Percentiles rank a stretch among this genome's conserved stretches.
Evolutionary conservation across 768 basidiomycete species (phyloP).

Genomic region (Flagelloscypha sp.): DNA sequence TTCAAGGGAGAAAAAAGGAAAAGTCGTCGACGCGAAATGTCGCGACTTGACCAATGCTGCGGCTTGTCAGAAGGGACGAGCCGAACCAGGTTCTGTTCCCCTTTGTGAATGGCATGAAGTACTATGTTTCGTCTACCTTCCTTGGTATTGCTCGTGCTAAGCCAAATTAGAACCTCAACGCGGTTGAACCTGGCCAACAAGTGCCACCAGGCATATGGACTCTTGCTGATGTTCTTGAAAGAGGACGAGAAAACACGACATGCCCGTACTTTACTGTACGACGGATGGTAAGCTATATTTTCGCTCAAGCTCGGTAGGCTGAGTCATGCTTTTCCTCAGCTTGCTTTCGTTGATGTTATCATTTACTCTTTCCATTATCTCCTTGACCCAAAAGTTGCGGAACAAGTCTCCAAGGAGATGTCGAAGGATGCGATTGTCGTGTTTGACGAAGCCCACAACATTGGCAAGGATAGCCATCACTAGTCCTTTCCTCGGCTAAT

Average conservation of each 20-base stretch:
- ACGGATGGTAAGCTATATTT: slow-evolving; percentile 71
- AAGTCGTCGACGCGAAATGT: slow-evolving; percentile 93
- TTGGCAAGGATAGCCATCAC: slow-evolving; percentile 47
- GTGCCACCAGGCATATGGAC: slow-evolving; percentile 90
- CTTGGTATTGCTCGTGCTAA: slow-evolving; percentile 5
- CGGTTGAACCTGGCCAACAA: slow-evolving; percentile 71
- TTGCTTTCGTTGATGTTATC: slow-evolving; percentile 91
- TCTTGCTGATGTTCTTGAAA: slow-evolving; percentile 82
- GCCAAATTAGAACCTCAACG: slow-evolving; percentile 61
- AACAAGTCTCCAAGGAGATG: slow-evolving; percentile 97
- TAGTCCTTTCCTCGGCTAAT: slow-evolving; percentile 3
- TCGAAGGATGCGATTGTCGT: slow-evolving; percentile 98
- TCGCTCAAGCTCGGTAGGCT: background rate
- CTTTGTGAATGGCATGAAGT: slow-evolving; percentile 97
- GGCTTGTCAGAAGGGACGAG: slow-evolving; percentile 73
- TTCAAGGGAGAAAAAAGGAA: slow-evolving; percentile 96
- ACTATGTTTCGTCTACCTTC: slow-evolving; percentile 13
- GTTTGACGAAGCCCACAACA: slow-evolving; percentile 99
- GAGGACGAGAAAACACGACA: slow-evolving; percentile 75
- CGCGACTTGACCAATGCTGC: slow-evolving; percentile 87
- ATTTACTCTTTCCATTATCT: slow-evolving; percentile 99
- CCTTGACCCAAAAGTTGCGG: slow-evolving; percentile 97
- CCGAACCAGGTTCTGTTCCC: slow-evolving; percentile 83
- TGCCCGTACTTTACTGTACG: slow-evolving; percentile 97
- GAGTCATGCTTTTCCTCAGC: slow-evolving; percentile 45